phyloP scores from a whole-genome alignment of 441 rosid genomes.

The Dalechampia spathulata region DNA sequence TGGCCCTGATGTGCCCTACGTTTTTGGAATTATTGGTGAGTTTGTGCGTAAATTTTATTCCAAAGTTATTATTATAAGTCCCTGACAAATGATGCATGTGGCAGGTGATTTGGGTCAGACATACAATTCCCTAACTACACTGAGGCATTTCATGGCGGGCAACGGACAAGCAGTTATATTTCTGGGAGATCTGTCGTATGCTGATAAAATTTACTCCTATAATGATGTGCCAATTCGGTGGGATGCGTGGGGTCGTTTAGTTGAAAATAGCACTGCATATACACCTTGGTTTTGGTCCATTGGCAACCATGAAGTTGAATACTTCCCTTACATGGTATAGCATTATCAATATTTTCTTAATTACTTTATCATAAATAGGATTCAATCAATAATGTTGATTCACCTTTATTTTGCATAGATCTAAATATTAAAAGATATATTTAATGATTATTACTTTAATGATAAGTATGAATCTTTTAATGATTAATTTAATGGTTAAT shows the following conservation, averaged over 20 bases:
- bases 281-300: constrained; percentile 58
- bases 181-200: constrained; percentile 59
- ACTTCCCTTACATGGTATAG: constrained; percentile 47
- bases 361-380: no score
- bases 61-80: no score
- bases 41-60: no score
- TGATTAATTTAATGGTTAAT: no score
- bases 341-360: no score
- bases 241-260: constrained; percentile 62
- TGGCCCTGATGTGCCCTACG: no score
- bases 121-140: constrained; percentile 47
- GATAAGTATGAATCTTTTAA: no score
- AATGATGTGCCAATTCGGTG: constrained; percentile 44
- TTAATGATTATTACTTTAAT: no score
- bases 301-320: constrained; percentile 64
- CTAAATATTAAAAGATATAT: no score
- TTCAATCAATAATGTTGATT: no score
- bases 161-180: constrained; percentile 42
- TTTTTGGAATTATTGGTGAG: constrained; percentile 11
- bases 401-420: no score
- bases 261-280: constrained; percentile 50
- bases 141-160: constrained; percentile 44
- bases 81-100: no score
- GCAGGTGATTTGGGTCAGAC: constrained; percentile 48
- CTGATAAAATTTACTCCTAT: constrained; percentile 44